Conservation (phyloP, 805 yeast species). For the Metschnikowia rubicola region DNA sequence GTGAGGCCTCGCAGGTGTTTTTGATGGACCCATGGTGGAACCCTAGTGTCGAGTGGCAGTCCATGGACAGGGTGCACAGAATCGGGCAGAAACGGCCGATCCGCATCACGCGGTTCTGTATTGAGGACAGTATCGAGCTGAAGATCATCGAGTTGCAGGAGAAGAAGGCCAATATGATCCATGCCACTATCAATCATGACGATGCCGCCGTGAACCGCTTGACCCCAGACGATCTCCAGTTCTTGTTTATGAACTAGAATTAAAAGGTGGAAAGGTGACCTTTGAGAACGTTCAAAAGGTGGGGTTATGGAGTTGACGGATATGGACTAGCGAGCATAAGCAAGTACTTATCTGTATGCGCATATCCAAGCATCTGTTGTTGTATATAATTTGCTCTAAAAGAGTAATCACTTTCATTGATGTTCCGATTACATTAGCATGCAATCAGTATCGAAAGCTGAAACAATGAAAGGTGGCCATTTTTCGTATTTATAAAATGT, state of each 20-base stretch:
- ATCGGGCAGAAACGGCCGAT: slow-evolving; percentile 96
- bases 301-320: too few relatives aligned
- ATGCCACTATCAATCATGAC: slow-evolving; percentile 92
- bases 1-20: slow-evolving; percentile 96
- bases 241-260: slow-evolving; percentile 74
- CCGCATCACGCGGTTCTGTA: slow-evolving; percentile 84
- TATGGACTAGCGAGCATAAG: too few relatives aligned
- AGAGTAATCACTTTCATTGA: too few relatives aligned
- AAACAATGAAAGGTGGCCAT: too few relatives aligned
- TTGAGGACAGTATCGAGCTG: slow-evolving; percentile 95
- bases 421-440: too few relatives aligned
- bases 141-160: slow-evolving; percentile 95
- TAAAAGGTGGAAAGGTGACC: neutral
- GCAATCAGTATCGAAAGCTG: too few relatives aligned
- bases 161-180: slow-evolving; percentile 96
- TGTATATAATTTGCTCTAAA: too few relatives aligned
- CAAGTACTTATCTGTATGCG: too few relatives aligned
- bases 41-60: slow-evolving; percentile 97
- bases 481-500: too few relatives aligned
- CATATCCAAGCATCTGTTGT: too few relatives aligned
- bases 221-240: slow-evolving; percentile 93
- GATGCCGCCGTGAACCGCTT: slow-evolving; percentile 84
- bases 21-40: slow-evolving; percentile 99
- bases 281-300: too few relatives aligned
- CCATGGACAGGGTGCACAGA: slow-evolving; percentile 96